These are phyloP conservation scores for Nakataea oryzae DNA, from an alignment of 2,329 filamentous ascomycete genomes.

Conservation along the genomic window DNA sequence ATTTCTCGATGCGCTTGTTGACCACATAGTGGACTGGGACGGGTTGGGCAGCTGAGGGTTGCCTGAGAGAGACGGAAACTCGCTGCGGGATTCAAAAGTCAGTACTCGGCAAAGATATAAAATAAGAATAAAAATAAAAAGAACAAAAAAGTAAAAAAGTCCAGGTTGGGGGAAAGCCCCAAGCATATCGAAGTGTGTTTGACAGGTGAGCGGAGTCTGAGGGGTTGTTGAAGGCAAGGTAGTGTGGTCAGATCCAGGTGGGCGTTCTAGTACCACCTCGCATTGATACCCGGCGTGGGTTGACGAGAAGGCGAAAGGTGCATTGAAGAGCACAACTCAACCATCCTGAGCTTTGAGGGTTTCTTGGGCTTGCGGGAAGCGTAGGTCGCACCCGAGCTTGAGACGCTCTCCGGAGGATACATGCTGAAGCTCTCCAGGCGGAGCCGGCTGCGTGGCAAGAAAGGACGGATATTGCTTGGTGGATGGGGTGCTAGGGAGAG, in stretches of 20 bases:
- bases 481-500: neutral
- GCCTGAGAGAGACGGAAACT: slow-evolving; percentile 57
- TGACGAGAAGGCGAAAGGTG: neutral
- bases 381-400: neutral
- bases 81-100: slow-evolving; percentile 26
- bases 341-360: slow-evolving; percentile 2
- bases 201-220: neutral
- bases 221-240: neutral
- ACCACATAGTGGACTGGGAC: slow-evolving; percentile 44
- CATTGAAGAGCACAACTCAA: neutral
- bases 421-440: neutral
- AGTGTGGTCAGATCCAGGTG: neutral
- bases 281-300: slow-evolving; percentile 1
- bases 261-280: slow-evolving; percentile 6
- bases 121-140: no score
- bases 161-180: neutral
- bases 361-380: neutral
- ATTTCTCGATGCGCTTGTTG: slow-evolving; percentile 35
- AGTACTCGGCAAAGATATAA: neutral
- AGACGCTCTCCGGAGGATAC: neutral
- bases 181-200: neutral
- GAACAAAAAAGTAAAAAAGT: no score
- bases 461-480: neutral
- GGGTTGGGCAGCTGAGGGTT: slow-evolving; percentile 42
- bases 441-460: neutral